Base-by-base conservation (phyloP, 2,329 filamentous ascomycete species). In the Parastagonospora nodorum region DNA sequence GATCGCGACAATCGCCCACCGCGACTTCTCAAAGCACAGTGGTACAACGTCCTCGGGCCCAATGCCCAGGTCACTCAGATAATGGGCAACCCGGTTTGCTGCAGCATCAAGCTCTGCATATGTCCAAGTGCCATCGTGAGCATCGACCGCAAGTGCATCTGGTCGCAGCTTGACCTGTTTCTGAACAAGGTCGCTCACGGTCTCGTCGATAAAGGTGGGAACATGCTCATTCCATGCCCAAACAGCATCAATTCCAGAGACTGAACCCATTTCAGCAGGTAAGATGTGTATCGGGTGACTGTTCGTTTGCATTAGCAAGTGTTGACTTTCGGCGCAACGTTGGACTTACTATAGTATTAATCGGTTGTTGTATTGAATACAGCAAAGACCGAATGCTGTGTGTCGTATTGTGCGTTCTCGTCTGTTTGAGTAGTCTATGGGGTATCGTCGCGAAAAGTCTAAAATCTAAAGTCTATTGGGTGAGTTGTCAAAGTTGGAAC, bases 1-100 rank as follows among this genome's bases (percentile, higher is more conserved):
- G 19, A 78, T 73, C 12, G 73, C 66, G 12, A 77, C 64, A 8
- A 60, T 16, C 2, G 49, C 51, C 55, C 56, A 62, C n/a, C 29
- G 32, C 0, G 58, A 63, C 35, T 68, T 68, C 30, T 67, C 57
- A 42, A 70, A 69, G 36, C 51, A 55, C 8, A 62, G 29, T 1
- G 63, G 60, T 8, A 70, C 57, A 8, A 57, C 36, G 3, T 29
- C 45, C 19, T 55, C 54, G 12, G 44, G 42, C 1, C 36, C 35
- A 2, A 67, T 53, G 0, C 54, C 57, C 11, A 45, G 14, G 8
- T 45, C 27, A 33, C 44, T 32, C 45, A 57, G 16, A 24, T 47
- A 41, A 15, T 44, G 42, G 3, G 65, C 62, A 30, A 67, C 39
- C 10, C 27, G 53, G 5, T 48, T 49, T 4, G 59, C 50, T 19